These are phyloP conservation scores for Hirsutella rhossiliensis DNA, from an alignment of 2,329 filamentous ascomycete genomes.

Conservation along the genomic window DNA sequence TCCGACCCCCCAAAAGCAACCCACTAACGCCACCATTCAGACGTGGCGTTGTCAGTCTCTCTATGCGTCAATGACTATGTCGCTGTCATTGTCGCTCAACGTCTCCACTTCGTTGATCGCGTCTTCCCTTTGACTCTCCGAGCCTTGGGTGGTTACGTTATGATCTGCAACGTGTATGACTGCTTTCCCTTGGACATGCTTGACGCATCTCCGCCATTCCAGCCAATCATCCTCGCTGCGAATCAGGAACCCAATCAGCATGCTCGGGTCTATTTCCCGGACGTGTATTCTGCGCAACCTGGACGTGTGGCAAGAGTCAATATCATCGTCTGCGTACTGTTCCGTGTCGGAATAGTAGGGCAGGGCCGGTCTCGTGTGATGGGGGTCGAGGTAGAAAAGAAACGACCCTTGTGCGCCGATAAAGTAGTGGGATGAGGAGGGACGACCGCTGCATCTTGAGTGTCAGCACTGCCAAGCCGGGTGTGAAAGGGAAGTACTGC, in stretches of 20 bases:
- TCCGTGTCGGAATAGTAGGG: conserved; percentile 43
- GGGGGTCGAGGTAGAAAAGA: conserved; percentile 93
- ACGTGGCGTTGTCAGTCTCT: background rate
- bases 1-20: too few species aligned
- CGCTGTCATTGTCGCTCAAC: conserved; percentile 58
- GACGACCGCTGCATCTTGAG: conserved; percentile 55
- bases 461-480: background rate
- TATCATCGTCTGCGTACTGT: conserved; percentile 57
- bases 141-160: conserved; percentile 45
- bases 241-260: conserved; percentile 91
- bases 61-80: conserved; percentile 22
- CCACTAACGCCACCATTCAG: too few species aligned
- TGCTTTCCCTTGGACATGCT: conserved; percentile 65
- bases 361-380: conserved; percentile 68
- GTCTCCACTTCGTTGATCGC: conserved; percentile 86
- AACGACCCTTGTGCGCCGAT: conserved; percentile 53
- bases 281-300: conserved; percentile 73
- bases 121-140: conserved; percentile 47
- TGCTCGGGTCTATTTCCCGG: conserved; percentile 92
- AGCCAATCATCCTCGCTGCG: conserved; percentile 71
- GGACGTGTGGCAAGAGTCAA: conserved; percentile 77
- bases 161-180: conserved; percentile 75
- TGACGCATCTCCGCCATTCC: conserved; percentile 67
- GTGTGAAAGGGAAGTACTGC: background rate
- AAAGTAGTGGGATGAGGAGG: conserved; percentile 68